Conservation (phyloP, 495 filamentous ascomycete species). For the Hyaloscypha bicolor region DNA sequence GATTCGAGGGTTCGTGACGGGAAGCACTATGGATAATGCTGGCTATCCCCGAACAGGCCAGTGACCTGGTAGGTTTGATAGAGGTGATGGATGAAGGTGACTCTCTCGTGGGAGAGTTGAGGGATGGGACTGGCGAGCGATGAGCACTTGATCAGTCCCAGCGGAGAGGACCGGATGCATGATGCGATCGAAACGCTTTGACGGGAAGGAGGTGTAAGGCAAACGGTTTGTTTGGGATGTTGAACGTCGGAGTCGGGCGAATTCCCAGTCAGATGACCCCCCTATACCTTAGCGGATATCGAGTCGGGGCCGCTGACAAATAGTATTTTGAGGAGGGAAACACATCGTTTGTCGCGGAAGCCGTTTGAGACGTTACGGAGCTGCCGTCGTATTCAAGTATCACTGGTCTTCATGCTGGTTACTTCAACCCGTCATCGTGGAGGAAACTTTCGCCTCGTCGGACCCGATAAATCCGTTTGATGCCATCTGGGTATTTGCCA, state of each 20-base stretch:
- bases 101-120: neutral
- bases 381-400: neutral
- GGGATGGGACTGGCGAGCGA: neutral
- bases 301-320: conserved; percentile 3
- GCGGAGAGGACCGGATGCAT: neutral
- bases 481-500: conserved; percentile 8
- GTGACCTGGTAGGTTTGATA: neutral
- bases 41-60: neutral
- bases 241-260: neutral
- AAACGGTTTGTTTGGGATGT: neutral
- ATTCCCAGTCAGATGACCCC: conserved; percentile 1
- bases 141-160: conserved; percentile 1
- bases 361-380: neutral
- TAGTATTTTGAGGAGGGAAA: neutral
- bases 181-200: neutral
- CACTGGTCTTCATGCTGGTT: neutral
- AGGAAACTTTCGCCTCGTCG: conserved; percentile 7
- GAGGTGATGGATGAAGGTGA: neutral
- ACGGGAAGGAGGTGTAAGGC: neutral
- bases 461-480: conserved; percentile 6
- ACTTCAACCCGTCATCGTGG: neutral
- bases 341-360: neutral
- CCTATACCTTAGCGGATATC: neutral
- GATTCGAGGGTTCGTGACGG: neutral
- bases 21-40: neutral